A percentile compares a stretch with the other conserved stretches of the same genome.
These are phyloP conservation scores for Geotrichum aggregatum DNA, from an alignment of 1,139 yeast genomes.

Conservation along the genomic window DNA sequence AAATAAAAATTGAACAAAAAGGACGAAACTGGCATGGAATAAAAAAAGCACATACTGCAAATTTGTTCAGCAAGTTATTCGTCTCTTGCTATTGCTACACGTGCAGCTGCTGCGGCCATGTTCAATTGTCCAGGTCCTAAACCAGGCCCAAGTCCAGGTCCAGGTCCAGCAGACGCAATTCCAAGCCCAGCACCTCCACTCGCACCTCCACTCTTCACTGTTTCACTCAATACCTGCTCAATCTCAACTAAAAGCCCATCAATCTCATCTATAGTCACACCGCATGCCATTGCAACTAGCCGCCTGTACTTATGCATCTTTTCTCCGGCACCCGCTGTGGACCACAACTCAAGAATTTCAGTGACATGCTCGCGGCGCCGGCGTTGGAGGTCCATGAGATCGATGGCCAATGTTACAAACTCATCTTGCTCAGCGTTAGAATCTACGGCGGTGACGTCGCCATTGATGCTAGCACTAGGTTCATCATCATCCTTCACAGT, in stretches of 20 bases:
- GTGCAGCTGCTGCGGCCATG: no score
- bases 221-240: slow-evolving; percentile 41
- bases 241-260: slow-evolving; percentile 66
- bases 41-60: no score
- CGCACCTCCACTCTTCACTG: not conserved
- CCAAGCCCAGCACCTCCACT: not conserved
- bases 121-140: no score
- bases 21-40: no score
- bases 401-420: slow-evolving; percentile 38
- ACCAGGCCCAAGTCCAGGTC: not conserved
- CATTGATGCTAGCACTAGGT: no score
- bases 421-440: slow-evolving; percentile 19
- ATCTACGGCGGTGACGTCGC: not conserved
- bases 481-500: slow-evolving; percentile 14
- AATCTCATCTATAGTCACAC: slow-evolving; percentile 70
- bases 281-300: slow-evolving; percentile 77
- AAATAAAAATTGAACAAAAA: no score
- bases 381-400: slow-evolving; percentile 47
- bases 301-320: slow-evolving; percentile 79
- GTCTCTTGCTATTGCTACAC: no score
- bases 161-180: not conserved
- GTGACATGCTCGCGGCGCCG: slow-evolving; percentile 45
- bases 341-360: slow-evolving; percentile 47
- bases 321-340: slow-evolving; percentile 45
- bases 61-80: no score